Conservation (phyloP, 768 basidiomycete species). For the Suillus subluteus region DNA sequence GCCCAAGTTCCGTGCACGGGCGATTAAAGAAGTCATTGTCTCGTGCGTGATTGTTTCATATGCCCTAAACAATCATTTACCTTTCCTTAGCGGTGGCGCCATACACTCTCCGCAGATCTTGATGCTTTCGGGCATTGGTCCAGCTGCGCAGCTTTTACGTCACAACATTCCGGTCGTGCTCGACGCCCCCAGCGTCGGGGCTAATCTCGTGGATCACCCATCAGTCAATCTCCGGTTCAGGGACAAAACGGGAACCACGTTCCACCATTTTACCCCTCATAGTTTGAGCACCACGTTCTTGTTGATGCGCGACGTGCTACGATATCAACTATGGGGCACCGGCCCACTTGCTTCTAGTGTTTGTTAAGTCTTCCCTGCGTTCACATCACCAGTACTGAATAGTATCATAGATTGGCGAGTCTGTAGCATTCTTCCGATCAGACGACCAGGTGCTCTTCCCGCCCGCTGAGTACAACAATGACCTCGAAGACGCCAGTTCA, state of each 20-base stretch:
- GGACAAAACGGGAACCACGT: constrained; percentile 50
- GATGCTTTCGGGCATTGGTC: constrained; percentile 79
- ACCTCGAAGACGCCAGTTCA: constrained; percentile 34
- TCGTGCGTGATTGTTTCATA: constrained; percentile 44
- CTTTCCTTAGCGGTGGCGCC: constrained; percentile 54
- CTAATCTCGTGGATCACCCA: constrained; percentile 72
- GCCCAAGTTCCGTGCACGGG: constrained; percentile 46
- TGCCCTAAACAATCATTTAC: background rate
- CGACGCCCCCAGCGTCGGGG: constrained; percentile 76
- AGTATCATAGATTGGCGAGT: constrained; percentile 29
- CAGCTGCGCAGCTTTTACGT: constrained; percentile 54
- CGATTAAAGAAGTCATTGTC: constrained; percentile 62
- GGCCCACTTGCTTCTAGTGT: constrained; percentile 63
- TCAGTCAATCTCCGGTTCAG: constrained; percentile 54
- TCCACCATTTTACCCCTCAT: constrained; percentile 42
- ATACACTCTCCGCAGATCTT: constrained; percentile 70
- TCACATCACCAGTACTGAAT: constrained; percentile 3
- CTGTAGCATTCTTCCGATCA: constrained; percentile 35
- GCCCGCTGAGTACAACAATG: constrained; percentile 28
- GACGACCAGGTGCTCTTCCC: constrained; percentile 37
- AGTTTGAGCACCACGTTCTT: constrained; percentile 24
- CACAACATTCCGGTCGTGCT: constrained; percentile 58
- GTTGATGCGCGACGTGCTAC: constrained; percentile 36
- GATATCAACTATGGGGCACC: constrained; percentile 48
- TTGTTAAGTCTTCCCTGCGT: constrained; percentile 1